These are phyloP conservation scores for Aspergillus tamarii DNA, from an alignment of 2,329 filamentous ascomycete species.

Conservation along the genomic window DNA sequence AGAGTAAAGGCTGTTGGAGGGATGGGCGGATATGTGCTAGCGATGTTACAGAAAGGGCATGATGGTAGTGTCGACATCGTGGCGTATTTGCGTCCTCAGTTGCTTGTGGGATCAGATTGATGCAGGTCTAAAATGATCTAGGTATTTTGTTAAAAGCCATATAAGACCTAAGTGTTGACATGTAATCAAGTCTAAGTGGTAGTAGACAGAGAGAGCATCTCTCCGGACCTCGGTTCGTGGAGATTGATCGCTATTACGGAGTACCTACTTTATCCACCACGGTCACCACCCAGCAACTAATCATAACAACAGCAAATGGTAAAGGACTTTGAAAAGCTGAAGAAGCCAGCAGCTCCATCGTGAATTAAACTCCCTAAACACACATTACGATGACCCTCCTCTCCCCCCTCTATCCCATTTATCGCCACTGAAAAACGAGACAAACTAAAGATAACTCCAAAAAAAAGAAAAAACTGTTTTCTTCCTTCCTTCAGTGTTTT, in stretches of 20 bases:
- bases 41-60: slow-evolving; percentile 64
- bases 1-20: slow-evolving; percentile 27
- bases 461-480: not conserved
- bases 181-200: not conserved
- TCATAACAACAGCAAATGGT: not conserved
- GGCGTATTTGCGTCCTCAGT: not conserved
- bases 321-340: not conserved
- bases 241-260: not conserved
- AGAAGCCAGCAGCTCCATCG: not conserved
- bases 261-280: too few species aligned
- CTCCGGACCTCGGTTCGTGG: slow-evolving; percentile 4
- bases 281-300: too few species aligned
- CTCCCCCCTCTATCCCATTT: not conserved
- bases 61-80: slow-evolving; percentile 18
- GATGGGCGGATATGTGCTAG: slow-evolving; percentile 51
- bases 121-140: not conserved
- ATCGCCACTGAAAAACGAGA: slow-evolving; percentile 1
- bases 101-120: not conserved
- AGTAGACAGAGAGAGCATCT: not conserved
- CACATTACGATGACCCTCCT: slow-evolving; percentile 11
- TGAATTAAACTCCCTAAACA: slow-evolving; percentile 13
- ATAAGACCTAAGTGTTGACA: not conserved
- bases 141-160: not conserved
- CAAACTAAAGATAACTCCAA: slow-evolving; percentile 3
- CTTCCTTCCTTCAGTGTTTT: not conserved